Evolutionary conservation across 208 protist genomes (phyloP).

Genomic region (Trypanosoma lewisi): DNA sequence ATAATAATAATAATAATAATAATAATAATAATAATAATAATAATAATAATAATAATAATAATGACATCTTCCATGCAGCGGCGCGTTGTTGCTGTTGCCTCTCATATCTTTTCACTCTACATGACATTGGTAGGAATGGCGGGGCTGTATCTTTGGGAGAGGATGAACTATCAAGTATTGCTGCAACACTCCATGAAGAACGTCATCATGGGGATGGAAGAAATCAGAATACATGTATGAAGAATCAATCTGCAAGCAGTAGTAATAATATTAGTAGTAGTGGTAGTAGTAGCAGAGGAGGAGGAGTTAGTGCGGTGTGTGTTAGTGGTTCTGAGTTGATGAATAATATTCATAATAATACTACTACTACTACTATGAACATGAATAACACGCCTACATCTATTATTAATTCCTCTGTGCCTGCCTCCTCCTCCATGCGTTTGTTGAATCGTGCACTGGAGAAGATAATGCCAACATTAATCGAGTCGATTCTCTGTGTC

Average conservation of each 20-base stretch:
- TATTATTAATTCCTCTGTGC: too few species aligned
- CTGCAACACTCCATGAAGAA: not conserved
- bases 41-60: not conserved
- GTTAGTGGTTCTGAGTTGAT: not conserved
- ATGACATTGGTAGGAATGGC: slow-evolving; percentile 29
- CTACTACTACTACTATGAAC: too few species aligned
- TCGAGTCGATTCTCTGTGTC: slow-evolving; percentile 29
- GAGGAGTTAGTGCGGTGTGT: not conserved
- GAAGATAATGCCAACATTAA: slow-evolving; percentile 38
- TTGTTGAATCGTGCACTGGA: slow-evolving; percentile 30
- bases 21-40: not conserved
- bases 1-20: not conserved
- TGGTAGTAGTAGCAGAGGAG: not conserved
- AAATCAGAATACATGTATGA: too few species aligned
- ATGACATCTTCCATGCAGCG: slow-evolving; percentile 8
- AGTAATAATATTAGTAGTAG: not conserved
- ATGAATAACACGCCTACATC: too few species aligned
- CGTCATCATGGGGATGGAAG: too few species aligned
- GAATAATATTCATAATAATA: not conserved
- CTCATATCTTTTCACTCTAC: slow-evolving; percentile 27
- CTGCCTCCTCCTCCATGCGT: slow-evolving; percentile 10
- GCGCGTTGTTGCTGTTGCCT: slow-evolving; percentile 24
- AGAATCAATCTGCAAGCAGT: not conserved
- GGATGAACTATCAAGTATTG: slow-evolving; percentile 6
- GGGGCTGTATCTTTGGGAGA: slow-evolving; percentile 5